Conservation (phyloP, 768 basidiomycete species). For the Psilocybe tampanensis region DNA sequence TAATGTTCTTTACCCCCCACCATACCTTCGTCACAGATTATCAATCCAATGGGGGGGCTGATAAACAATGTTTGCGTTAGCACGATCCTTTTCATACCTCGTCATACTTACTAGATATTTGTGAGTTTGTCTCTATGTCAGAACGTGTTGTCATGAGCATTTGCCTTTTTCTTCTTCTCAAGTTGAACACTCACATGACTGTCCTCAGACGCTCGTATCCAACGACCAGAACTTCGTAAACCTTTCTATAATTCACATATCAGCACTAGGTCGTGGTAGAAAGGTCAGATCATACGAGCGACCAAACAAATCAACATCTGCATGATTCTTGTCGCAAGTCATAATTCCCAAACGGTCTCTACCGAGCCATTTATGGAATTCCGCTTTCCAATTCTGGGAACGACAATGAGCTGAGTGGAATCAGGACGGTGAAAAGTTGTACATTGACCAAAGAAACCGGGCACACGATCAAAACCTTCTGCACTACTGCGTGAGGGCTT, state of each 20-base stretch:
- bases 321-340: slow-evolving; percentile 49
- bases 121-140: slow-evolving; percentile 27
- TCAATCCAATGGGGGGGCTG: slow-evolving; percentile 91
- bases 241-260: slow-evolving; percentile 44
- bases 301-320: slow-evolving; percentile 66
- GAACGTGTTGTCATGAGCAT: not conserved
- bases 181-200: slow-evolving; percentile 61
- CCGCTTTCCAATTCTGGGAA: slow-evolving; percentile 88
- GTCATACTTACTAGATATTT: slow-evolving; percentile 23
- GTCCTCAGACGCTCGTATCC: slow-evolving; percentile 91
- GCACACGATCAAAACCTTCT: slow-evolving; percentile 91
- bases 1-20: not conserved
- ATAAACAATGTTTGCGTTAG: slow-evolving; percentile 4
- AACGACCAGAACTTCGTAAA: slow-evolving; percentile 87
- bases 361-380: slow-evolving; percentile 92
- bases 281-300: slow-evolving; percentile 68
- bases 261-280: no score
- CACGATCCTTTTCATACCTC: not conserved
- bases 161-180: not conserved
- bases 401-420: slow-evolving; percentile 2
- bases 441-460: slow-evolving; percentile 90
- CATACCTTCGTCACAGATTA: slow-evolving; percentile 92
- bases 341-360: slow-evolving; percentile 50
- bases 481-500: slow-evolving; percentile 53
- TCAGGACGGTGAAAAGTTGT: slow-evolving; percentile 20